phyloP scores from a whole-genome alignment of 345 rosid species.

The Salix purpurea region DNA sequence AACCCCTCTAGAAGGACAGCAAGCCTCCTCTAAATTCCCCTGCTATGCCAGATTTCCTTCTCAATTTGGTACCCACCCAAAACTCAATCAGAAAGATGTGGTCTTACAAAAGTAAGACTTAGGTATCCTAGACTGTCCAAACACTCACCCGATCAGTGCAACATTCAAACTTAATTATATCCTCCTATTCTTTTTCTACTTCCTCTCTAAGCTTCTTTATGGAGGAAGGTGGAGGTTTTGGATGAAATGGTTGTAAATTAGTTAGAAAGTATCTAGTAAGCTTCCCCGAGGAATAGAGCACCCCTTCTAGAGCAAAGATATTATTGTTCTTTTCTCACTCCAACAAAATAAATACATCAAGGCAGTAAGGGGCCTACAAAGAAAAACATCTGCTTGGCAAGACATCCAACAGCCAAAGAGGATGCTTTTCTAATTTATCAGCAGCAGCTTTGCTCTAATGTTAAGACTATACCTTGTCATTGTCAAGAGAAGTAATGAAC shows the following conservation, averaged over 20 bases:
- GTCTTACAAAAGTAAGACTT: neutral
- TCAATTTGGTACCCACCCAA: neutral
- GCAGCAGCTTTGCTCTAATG: neutral
- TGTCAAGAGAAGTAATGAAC: neutral
- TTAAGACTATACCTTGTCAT: neutral
- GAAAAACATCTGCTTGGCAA: neutral
- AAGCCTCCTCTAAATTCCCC: neutral
- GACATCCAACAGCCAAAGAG: neutral
- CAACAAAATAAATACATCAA: neutral
- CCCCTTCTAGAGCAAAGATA: neutral
- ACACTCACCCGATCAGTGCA: neutral
- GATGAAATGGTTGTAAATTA: neutral
- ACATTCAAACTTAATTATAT: neutral
- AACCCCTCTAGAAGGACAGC: neutral
- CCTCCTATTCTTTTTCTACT: neutral
- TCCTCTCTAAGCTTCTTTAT: neutral
- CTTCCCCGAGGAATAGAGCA: neutral
- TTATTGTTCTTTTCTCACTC: neutral
- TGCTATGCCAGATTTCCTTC: neutral
- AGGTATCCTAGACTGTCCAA: neutral
- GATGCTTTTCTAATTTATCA: neutral
- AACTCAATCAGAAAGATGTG: neutral
- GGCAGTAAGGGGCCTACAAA: neutral
- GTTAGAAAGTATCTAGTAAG: neutral
- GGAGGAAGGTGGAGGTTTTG: neutral